Percentiles rank a stretch among this genome's conserved stretches.
phyloP scores from a whole-genome alignment of 371 early-diverging fungal genomes.

The Zopfochytrium polystomum region DNA sequence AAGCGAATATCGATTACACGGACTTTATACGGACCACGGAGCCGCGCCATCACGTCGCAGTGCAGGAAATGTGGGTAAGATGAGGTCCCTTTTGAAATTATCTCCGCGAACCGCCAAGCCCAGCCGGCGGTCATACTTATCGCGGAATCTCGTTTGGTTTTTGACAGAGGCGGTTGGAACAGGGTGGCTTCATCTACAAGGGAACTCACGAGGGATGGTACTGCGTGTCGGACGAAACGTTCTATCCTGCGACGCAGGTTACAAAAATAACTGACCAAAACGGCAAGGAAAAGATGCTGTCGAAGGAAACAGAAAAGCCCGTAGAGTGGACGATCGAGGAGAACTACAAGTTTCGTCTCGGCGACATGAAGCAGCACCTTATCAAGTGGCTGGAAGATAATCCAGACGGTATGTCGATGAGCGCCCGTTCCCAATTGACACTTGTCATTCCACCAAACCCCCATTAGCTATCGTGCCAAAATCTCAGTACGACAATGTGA shows the following conservation, averaged over 20 bases:
- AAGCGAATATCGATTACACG: conserved; percentile 69
- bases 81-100: no score
- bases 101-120: not conserved
- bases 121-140: not conserved
- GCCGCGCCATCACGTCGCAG: conserved; percentile 65
- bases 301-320: conserved; percentile 77
- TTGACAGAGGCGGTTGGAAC: conserved; percentile 57
- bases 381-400: conserved; percentile 67
- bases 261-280: conserved; percentile 59
- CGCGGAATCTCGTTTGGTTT: not conserved
- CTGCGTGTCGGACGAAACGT: conserved; percentile 92
- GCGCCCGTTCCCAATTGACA: no score
- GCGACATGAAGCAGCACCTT: conserved; percentile 60
- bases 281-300: conserved; percentile 42
- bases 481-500: conserved; percentile 60
- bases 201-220: conserved; percentile 94
- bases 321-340: conserved; percentile 90
- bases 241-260: conserved; percentile 74
- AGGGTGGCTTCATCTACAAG: conserved; percentile 83
- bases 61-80: conserved; percentile 72
- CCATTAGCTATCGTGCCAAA: conserved; percentile 61
- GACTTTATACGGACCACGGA: conserved; percentile 90
- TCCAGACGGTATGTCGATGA: conserved; percentile 40
- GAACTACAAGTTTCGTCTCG: conserved; percentile 88
- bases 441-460: not conserved